Base-by-base conservation (phyloP, 768 basidiomycete species). In the Lactarius hatsudake region DNA sequence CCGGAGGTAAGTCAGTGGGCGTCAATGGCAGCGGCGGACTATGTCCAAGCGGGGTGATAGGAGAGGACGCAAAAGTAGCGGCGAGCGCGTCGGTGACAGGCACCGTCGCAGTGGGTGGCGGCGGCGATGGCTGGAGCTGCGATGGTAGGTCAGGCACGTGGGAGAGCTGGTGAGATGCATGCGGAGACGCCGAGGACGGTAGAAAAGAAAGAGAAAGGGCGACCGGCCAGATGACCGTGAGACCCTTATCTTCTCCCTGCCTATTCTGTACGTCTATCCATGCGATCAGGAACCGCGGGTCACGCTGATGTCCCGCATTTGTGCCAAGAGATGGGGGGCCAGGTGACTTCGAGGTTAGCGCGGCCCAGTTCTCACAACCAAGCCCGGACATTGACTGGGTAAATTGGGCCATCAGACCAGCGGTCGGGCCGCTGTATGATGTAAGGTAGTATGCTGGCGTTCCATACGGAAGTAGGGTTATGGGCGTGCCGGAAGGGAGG, bases 181-280 rank as follows among this genome's bases (percentile, higher is more conserved):
- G 80, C 12, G 69, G 59, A 62, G 76, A 75, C 28, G 75, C 74
- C 63, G 80, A 73, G 56, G 77, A 71, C 18, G 79, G 75, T 68
- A 71, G 79, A 75, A 75, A 82, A n/a, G 75, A 63, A 77, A 75
- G 80, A 69, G 87, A 89, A 5, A 93, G 82, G 1, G 79, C 76
- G 2, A 82, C 76, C 1, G 92, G 91, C 80, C 91, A 93, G 68
- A 93, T 85, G 59, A 89, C 79, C n/a, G 83, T 79, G 36, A 90
- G 78, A 0, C 91, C 91, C 71, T 91, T 92, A 70, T 91, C 89
- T 74, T 93, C 91, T 38, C 89, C 90, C 69, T 89, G 90, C 68
- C 83, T 87, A 72, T 90, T 90, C 75, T 91, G 85, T 23, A 93
- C 87, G 38, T 81, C 83, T 43, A 92, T 81, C 87, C 88, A 93